Evolutionary conservation across 805 yeast species (phyloP), one percentile per base, ranked within the genome.

Genomic region (Lipomyces orientalis): DNA sequence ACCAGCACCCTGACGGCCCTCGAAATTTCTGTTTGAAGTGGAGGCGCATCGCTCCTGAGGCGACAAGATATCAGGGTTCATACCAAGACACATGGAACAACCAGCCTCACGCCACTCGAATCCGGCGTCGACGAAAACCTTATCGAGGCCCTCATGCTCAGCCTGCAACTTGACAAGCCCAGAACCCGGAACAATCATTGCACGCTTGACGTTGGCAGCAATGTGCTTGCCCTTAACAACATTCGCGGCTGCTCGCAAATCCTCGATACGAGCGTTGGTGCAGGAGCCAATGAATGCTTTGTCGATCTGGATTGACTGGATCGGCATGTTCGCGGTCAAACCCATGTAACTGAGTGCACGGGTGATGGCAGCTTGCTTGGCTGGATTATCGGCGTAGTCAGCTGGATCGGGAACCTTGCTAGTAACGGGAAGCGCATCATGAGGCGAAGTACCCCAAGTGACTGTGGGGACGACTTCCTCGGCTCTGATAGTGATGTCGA

Each of bases 41-140:
- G 98, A 93, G 8, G 99, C 99, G 83, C 99, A 95, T 82, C 99
- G 88, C 81, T 95, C 99, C 77, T 90, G 87, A 54, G 99, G 99
- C 70, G 88, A 86, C 77, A 95, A 86, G 75, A 95, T 94, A 83
- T 95, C 99, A 55, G 98, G 98, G 82, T 95, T 95, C 99, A 95
- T 95, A 80, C 99, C 99, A 62, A 95, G 86, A 83, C 99, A 95
- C 99, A 95, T 95, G 54, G 98, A 94, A 82, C 99, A 95, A 69
- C 99, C 99, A 73, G 99, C 98, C 83, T 95, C 99, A 84, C 99
- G 90, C 99, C 99, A 95, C 75, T 91, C 94, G 77, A 95, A 95
- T 25, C 97, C 98, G 61, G 99, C 98, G 60, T 87, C 91, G 76
- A 83, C 87, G 76, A 95, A 95, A 66, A 95, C 86, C 82, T 91